phyloP scores from a whole-genome alignment of 768 basidiomycete species.

The Boletus insuetus region DNA sequence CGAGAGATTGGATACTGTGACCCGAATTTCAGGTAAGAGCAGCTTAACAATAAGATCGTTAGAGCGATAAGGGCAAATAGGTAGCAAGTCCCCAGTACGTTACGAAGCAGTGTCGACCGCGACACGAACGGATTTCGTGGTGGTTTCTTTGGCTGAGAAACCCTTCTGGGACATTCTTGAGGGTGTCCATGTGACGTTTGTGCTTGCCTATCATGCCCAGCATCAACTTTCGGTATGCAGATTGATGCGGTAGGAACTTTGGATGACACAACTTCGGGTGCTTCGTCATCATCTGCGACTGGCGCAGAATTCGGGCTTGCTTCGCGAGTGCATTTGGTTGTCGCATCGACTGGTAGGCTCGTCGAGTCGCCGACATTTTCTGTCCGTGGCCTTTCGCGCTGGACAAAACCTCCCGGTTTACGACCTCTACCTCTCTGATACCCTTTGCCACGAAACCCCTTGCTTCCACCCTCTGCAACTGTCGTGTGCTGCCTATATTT shows the following conservation, averaged over 20 bases:
- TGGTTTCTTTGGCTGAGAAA: slow-evolving; percentile 46
- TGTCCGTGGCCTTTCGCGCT: background rate
- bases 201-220: slow-evolving; percentile 1
- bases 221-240: slow-evolving; percentile 8
- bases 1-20: slow-evolving; percentile 88
- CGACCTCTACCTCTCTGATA: slow-evolving; percentile 32
- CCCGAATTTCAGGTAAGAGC: slow-evolving; percentile 78
- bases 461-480: background rate
- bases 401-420: slow-evolving; percentile 18
- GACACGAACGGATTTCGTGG: slow-evolving; percentile 64
- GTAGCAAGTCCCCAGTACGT: slow-evolving; percentile 45
- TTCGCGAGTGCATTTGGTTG: background rate
- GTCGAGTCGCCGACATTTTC: background rate
- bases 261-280: slow-evolving; percentile 61
- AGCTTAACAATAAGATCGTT: slow-evolving; percentile 44
- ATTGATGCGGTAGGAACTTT: slow-evolving; percentile 32
- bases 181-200: background rate
- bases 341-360: background rate
- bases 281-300: slow-evolving; percentile 37
- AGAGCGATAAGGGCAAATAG: background rate
- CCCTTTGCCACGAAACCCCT: slow-evolving; percentile 4
- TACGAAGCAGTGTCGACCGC: slow-evolving; percentile 72
- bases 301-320: slow-evolving; percentile 21
- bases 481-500: slow-evolving; percentile 34
- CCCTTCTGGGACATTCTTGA: slow-evolving; percentile 21